Base-by-base conservation (phyloP, 495 filamentous ascomycete genomes). In the Hyaloscypha finlandica region DNA sequence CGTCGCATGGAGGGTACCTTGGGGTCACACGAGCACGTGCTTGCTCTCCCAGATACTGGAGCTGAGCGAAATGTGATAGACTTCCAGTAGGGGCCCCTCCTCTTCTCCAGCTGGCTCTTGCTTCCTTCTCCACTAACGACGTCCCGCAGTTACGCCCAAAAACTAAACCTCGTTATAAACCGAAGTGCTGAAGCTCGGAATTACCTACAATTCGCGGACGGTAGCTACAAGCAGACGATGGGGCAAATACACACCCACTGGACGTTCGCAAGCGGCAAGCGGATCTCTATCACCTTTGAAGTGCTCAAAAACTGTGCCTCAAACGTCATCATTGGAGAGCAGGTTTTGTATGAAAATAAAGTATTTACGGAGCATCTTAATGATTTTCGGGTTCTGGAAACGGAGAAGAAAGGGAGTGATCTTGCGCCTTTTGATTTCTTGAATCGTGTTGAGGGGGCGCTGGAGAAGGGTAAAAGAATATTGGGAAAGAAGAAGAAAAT, bases 31-130 rank as follows among this genome's bases (percentile, higher is more conserved):
- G 22, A 53, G 19, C 8, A 8, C 16, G 51, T 53, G 6, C 22
- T 20, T n/a, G 51, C 51, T n/a, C 19, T 53, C 19, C 51, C 51
- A 8, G 51, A 53, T 53, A 53, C 51, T 14, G 51, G 51, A 53
- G 51, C 51, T 20, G 51, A 53, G 51, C 19, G 19, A n/a, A 53
- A 53, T 53, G 22, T n/a, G 22, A 53, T 53, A 29, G 51, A 53
- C 22, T n/a, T 20, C 6, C 22, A 29, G 51, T 53, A 53, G 35
- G 35, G 16, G 51, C 6, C 22, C n/a, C 42, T 48, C 42, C n/a
- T 48, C 1, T 12, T 12, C 2, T 29, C 19, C 8, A 53, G 6
- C 51, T n/a, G 16, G 9, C 22, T n/a, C 6, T 53, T 53, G 22
- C 19, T 2, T n/a, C 16, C 51, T 8, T n/a, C 1, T 29, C 22